These are phyloP conservation scores for Lactarius evosmus DNA, from an alignment of 768 basidiomycete genomes.

Conservation along the genomic window DNA sequence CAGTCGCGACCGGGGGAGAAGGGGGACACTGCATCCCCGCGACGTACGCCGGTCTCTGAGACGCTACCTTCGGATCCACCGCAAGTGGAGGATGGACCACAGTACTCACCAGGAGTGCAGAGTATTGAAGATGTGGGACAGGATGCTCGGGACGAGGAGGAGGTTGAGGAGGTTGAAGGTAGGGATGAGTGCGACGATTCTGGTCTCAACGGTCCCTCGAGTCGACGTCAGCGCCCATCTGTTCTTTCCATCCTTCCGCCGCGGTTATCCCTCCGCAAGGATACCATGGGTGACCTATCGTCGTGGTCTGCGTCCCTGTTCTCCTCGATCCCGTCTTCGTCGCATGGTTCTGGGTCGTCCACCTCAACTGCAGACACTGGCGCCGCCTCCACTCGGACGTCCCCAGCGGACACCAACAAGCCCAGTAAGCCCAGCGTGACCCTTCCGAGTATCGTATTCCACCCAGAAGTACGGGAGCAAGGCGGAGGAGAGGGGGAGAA, in stretches of 20 bases:
- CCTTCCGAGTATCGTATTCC: slow-evolving; percentile 21
- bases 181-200: not conserved
- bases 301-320: slow-evolving; percentile 28
- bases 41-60: not conserved
- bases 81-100: not conserved
- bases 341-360: slow-evolving; percentile 10
- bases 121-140: too few relatives aligned
- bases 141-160: not conserved
- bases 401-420: not conserved
- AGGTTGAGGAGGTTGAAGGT: not conserved
- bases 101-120: not conserved
- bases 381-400: not conserved
- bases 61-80: not conserved
- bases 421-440: slow-evolving; percentile 13
- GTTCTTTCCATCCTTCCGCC: slow-evolving; percentile 26
- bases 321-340: slow-evolving; percentile 24
- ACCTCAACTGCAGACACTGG: not conserved
- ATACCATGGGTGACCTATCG: slow-evolving; percentile 26
- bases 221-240: slow-evolving; percentile 4
- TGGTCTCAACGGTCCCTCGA: not conserved
- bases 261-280: slow-evolving; percentile 27
- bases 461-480: slow-evolving; percentile 11
- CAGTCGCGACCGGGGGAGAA: slow-evolving; percentile 14
- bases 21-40: not conserved
- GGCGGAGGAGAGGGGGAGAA: not conserved